A percentile compares a stretch with the other conserved stretches of the same genome.
phyloP scores from a whole-genome alignment of 2,329 filamentous ascomycete species.

The Neodidymelliopsis sp. region DNA sequence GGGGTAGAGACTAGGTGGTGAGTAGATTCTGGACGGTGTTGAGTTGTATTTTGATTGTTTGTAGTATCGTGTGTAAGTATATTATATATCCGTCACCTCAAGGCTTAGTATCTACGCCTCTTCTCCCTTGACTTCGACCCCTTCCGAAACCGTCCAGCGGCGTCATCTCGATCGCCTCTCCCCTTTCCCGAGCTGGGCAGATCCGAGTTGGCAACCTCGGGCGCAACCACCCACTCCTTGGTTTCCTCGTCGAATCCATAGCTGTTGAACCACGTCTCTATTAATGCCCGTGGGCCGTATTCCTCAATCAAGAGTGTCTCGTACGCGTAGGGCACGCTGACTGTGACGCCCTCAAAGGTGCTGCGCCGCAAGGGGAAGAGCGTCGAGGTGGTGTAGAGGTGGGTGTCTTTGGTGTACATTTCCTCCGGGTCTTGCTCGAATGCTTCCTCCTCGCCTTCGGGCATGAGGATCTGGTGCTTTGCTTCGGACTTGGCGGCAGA shows the following conservation, averaged over 20 bases:
- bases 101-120: too few species aligned
- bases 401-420: conserved; percentile 62
- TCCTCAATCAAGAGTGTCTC: conserved; percentile 62
- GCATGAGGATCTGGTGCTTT: conserved; percentile 4
- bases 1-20: too few species aligned
- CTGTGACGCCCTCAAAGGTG: conserved; percentile 61
- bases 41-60: too few species aligned
- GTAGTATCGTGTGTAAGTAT: too few species aligned
- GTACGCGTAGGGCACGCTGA: conserved; percentile 65
- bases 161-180: not conserved
- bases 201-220: not conserved
- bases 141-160: not conserved
- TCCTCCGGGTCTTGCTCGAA: not conserved
- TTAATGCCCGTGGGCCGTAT: conserved; percentile 61
- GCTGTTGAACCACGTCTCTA: conserved; percentile 55
- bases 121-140: too few species aligned
- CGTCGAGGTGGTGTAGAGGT: conserved; percentile 61
- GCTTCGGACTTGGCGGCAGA: not conserved
- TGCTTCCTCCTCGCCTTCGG: not conserved
- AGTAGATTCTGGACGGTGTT: too few species aligned
- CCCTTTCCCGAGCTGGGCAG: not conserved
- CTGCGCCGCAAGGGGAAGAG: conserved; percentile 65
- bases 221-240: conserved; percentile 32
- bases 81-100: too few species aligned
- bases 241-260: conserved; percentile 50